Percentiles rank a stretch among this genome's conserved stretches.
phyloP scores from a whole-genome alignment of 2,329 filamentous ascomycete genomes.

The Clonostachys chloroleuca region DNA sequence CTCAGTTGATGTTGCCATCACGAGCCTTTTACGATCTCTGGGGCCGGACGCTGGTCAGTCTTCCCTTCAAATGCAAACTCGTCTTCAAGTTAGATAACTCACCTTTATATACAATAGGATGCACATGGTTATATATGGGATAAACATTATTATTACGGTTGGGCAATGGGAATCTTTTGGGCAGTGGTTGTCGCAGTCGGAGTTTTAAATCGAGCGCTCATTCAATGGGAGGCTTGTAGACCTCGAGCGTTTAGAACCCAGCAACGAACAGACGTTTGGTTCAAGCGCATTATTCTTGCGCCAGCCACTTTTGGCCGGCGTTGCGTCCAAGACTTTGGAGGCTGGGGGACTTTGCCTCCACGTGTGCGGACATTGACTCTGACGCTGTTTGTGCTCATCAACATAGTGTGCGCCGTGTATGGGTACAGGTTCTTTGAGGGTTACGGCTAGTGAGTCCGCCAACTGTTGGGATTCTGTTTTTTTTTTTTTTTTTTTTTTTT shows the following conservation, averaged over 20 bases:
- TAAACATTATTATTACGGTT: conserved; percentile 26
- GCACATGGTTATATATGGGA: conserved; percentile 25
- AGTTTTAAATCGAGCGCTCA: too few species aligned
- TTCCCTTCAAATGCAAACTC: too few species aligned
- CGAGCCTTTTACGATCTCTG: conserved; percentile 23
- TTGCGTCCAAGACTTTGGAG: conserved; percentile 31
- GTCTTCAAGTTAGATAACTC: too few species aligned
- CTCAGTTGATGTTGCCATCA: conserved; percentile 25
- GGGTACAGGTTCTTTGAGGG: conserved; percentile 28
- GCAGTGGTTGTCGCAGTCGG: conserved; percentile 26
- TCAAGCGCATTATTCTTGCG: conserved; percentile 23
- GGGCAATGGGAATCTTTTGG: conserved; percentile 34
- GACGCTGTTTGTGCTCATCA: conserved; percentile 26
- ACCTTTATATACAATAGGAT: conserved; percentile 1
- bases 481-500: too few species aligned
- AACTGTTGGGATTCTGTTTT: too few species aligned
- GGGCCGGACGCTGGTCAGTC: conserved; percentile 29
- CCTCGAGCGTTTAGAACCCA: too few species aligned
- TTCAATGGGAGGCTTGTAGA: too few species aligned
- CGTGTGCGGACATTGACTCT: conserved; percentile 34
- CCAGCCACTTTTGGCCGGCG: conserved; percentile 37
- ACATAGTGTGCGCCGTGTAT: conserved; percentile 23
- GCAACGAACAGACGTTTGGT: conserved; percentile 18
- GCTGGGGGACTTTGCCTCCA: conserved; percentile 37
- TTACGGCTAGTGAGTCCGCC: conserved; percentile 28